Base-by-base conservation (phyloP, 768 basidiomycete species). In the Rhodotorula sphaerocarpa region DNA sequence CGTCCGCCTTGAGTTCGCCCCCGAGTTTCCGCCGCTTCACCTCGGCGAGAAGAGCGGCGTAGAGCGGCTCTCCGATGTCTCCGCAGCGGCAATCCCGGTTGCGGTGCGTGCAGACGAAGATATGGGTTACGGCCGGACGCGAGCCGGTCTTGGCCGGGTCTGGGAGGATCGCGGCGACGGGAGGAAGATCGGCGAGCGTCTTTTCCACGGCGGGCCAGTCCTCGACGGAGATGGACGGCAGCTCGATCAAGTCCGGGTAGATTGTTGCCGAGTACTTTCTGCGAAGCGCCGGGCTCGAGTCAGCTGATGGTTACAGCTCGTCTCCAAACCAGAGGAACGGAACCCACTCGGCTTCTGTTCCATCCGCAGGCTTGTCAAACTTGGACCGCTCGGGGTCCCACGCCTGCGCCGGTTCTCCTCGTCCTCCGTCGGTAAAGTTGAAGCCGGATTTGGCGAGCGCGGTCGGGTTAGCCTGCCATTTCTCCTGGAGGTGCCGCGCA, bases 101-200 rank as follows among this genome's bases (percentile, higher is more conserved):
- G 5, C 68, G 64, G 64, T 74, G 74, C 5, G 74, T 74, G 59
- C 72, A 73, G 14, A 73, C 66, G 43, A 69, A 73, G 61, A 73
- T 63, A 47, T 71, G 63, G 1, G 69, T 59, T 23, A 36, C 25
- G 2, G 42, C 31, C 1, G 57, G 31, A 0, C 45, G 7, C 2
- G 36, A 10, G 14, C 36, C 3, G 5, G 54, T 0, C 25, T 39
- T 30, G 3, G 55, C 45, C 28, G 11, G 48, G 3, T 21, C 42
- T 3, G 27, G 51, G 5, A n/a, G 18, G 65, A 20, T 5, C 50
- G 43, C 2, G 50, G 20, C 1, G 55, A 28, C 6, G 58, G 52
- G 43, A 62, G 61, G 25, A 66, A 50, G 9, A 33, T 56, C 30
- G 23, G 9, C 36, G 36, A 39, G 36, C 36, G 9, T 20, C 1